Conservation (phyloP, 345 rosid genomes). For the Eucalyptus cloeziana region DNA sequence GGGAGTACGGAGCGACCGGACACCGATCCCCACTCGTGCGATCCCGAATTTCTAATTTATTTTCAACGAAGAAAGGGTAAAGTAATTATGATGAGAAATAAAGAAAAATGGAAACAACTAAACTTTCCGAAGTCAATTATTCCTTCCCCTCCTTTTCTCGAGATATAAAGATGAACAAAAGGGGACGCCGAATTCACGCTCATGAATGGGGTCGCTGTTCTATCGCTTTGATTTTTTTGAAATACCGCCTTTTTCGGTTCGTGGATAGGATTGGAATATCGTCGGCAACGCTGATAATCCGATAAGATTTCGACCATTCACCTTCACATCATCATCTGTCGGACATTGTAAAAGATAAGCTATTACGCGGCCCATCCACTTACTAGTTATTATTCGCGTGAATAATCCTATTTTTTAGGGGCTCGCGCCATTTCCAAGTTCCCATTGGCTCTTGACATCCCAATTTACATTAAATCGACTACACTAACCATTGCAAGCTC, state of each 20-base stretch:
- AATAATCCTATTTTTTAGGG: not conserved
- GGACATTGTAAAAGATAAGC: not conserved
- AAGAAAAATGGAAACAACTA: not conserved
- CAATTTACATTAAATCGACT: too few species aligned
- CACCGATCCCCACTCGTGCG: not conserved
- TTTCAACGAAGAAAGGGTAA: not conserved
- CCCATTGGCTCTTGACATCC: too few species aligned
- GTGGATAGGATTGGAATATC: not conserved
- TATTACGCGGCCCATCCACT: rapidly evolving
- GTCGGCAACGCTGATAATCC: not conserved
- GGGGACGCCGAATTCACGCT: not conserved
- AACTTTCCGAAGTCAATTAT: not conserved
- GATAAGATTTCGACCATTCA: not conserved
- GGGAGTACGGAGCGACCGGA: not conserved
- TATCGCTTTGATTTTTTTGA: not conserved
- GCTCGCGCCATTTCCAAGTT: too few species aligned
- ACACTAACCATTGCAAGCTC: too few species aligned
- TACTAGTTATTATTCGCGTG: not conserved
- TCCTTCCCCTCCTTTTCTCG: not conserved
- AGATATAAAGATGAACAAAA: not conserved
- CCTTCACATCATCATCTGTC: not conserved
- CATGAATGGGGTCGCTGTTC: not conserved
- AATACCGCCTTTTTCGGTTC: not conserved
- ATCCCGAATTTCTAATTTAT: not conserved
- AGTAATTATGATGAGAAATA: not conserved